Conservation (phyloP, 768 basidiomycete species). For the Macrolepiota dolichaula region DNA sequence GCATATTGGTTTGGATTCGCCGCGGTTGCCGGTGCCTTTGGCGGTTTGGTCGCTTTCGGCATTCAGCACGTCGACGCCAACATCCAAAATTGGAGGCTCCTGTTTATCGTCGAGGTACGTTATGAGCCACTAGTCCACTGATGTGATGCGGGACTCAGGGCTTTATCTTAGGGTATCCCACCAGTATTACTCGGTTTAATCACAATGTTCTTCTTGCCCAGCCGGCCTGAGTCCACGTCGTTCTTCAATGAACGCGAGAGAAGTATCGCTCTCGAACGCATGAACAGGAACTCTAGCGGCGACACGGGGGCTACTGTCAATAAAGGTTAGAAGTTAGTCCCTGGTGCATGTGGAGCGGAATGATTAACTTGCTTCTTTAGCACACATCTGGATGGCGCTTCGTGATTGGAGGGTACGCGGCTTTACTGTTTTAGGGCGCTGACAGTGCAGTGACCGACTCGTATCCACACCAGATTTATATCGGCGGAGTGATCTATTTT, state of each 20-base stretch:
- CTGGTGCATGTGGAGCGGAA: background rate
- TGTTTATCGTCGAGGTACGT: constrained; percentile 72
- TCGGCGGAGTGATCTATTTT: constrained; percentile 73
- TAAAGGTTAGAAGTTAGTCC: constrained; percentile 37
- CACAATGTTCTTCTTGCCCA: constrained; percentile 54
- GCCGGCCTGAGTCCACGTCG: constrained; percentile 67
- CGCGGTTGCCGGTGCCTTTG: constrained; percentile 81
- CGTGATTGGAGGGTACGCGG: constrained; percentile 65
- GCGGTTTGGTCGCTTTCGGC: constrained; percentile 81
- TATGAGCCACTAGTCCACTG: background rate
- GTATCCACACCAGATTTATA: constrained; percentile 43
- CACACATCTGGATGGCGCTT: constrained; percentile 60
- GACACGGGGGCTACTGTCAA: constrained; percentile 65
- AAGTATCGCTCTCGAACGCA: constrained; percentile 60
- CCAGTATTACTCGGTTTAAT: constrained; percentile 60
- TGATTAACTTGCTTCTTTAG: constrained; percentile 26
- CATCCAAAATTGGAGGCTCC: constrained; percentile 53
- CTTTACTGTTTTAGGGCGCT: background rate
- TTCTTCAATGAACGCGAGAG: constrained; percentile 54
- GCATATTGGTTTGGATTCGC: constrained; percentile 86
- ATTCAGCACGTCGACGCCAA: constrained; percentile 56
- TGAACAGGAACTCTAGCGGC: constrained; percentile 62
- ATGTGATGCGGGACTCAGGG: background rate
- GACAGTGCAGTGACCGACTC: constrained; percentile 1
- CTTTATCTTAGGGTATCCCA: constrained; percentile 52